Evolutionary conservation across 768 basidiomycete species (phyloP), one percentile per base, ranked within the genome.

Genomic region (Tremella fuciformis): DNA sequence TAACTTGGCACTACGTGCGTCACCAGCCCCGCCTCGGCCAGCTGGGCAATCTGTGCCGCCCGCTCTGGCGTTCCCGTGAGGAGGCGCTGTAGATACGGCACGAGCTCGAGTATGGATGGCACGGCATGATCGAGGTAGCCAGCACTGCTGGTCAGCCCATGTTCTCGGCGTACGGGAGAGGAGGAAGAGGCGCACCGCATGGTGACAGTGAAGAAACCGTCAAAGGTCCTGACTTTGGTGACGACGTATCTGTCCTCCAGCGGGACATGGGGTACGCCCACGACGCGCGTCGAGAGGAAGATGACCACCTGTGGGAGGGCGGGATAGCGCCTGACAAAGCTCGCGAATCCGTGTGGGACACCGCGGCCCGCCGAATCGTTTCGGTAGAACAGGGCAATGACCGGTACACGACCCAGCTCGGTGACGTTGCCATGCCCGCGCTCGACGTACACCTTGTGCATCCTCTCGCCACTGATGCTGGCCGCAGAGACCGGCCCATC

Each of bases 231-330:
- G 42, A 84, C 83, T 70, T 85, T 86, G 37, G 78, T 80, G 18
- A 86, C 80, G 2, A 80, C 76, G 66, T 85, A 87, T 6, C 83
- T 81, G 26, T 86, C 82, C 18, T 80, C 79, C 16, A 59, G 52
- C 0, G 67, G 52, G 9, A 87, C 81, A 47, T 80, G 79, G 3
- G 84, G 79, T 6, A 81, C 70, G 6, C 84, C 82, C 3, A 84
- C 78, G 34, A 84, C 75, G 26, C 79, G 79, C 26, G 85, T 82
- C 0, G 84, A 83, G 15, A 87, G 78, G 76, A 88, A 87, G 38
- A 88, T 81, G 16, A 85, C 82, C 24, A 87, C 81, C 2, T 81
- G 79, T 34, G 86, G 86, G n/a, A 88, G 79, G 16, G 85, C 82
- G 19, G 86, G 86, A 83, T 85, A 85, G 66, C 83, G 85, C 25